Evolutionary conservation across 495 filamentous ascomycete genomes (phyloP), one percentile per base, ranked within the genome.

Genomic region (Recurvomyces mirabilis): DNA sequence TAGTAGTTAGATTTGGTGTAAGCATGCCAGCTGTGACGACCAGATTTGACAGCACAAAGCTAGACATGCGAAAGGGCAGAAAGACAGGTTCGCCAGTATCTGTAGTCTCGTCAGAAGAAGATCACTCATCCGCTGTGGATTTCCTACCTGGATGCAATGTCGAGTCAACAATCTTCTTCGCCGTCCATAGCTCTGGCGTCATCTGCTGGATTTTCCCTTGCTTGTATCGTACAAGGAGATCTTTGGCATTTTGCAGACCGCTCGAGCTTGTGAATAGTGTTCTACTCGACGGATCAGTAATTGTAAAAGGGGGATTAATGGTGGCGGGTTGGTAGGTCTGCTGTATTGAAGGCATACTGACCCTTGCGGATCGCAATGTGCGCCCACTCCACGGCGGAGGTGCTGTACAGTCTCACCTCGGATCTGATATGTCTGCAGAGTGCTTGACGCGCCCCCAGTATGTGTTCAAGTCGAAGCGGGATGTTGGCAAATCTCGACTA

Each of bases 1-100:
- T 75, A 30, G 84, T 95, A 50, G 72, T 63, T 20, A 91, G 71
- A 5, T 82, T 81, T 0, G 91, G 91, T 18, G 87, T 91, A 40
- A 98, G 78, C 93, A 96, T 98, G 56, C 93, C 91, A 3, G 79
- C 93, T n/a, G 91, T 98, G 40, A 96, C 89, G 34, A 96, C 71
- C 55, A 98, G 67, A 60, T 96, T 96, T 42, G 87, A 87, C 34
- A 96, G 68, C 41, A 93, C 85, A 61, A 93, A 96, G 69, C 77
- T 84, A 33, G 86, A 94, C 93, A 98, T 96, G 54, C 91, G 79
- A 61, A 95, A 95, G 15, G 93, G 91, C 5, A 96, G 75, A 56
- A 96, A 77, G 41, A 96, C 93, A 1, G 88, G 81, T 56, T 82
- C 68, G 38, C 88, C 91, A 4, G 89, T 96, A 64, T 98, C 91